Evolutionary conservation across 73 alveolate species (phyloP).

Genomic region (Paramecium caudatum): DNA sequence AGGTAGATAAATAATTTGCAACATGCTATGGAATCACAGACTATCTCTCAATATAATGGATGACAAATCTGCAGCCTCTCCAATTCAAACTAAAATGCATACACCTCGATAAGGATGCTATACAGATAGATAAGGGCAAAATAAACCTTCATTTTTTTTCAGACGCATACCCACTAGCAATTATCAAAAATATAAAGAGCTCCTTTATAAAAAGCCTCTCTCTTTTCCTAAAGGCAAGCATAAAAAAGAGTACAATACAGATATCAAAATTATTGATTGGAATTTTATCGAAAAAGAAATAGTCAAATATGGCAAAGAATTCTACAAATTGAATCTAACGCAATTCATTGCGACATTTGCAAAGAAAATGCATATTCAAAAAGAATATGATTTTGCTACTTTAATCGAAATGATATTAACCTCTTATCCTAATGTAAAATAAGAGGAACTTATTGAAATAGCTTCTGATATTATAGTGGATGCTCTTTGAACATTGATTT

Average conservation of each 20-base stretch:
- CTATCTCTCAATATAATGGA: constrained; percentile 51
- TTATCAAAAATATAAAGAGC: constrained; percentile 41
- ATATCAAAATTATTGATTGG: constrained; percentile 54
- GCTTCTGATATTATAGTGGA: constrained; percentile 60
- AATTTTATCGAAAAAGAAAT: constrained; percentile 28
- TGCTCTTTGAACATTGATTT: constrained; percentile 16
- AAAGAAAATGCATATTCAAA: constrained; percentile 1
- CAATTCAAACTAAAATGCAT: constrained; percentile 57
- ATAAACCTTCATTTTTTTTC: constrained; percentile 64
- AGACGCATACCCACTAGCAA: constrained; percentile 54
- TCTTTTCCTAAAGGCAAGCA: constrained; percentile 48
- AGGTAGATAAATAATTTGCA: constrained; percentile 61
- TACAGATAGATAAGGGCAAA: constrained; percentile 60
- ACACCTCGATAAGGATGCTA: constrained; percentile 72
- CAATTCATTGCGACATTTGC: constrained; percentile 28
- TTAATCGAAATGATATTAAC: constrained; percentile 21
- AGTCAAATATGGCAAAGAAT: constrained; percentile 8
- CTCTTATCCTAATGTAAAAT: constrained; percentile 29
- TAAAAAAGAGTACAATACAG: constrained; percentile 7
- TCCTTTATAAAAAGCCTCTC: constrained; percentile 58
- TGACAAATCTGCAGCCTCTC: constrained; percentile 57
- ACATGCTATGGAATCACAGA: constrained; percentile 69
- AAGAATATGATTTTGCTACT: constrained; percentile 63
- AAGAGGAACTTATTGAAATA: constrained; percentile 45
- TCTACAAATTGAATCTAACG: neutral